Percentiles rank a stretch among this genome's conserved stretches.
These are phyloP conservation scores for Gossypium rotundifolium DNA, from an alignment of 345 rosid genomes.

Conservation along the genomic window DNA sequence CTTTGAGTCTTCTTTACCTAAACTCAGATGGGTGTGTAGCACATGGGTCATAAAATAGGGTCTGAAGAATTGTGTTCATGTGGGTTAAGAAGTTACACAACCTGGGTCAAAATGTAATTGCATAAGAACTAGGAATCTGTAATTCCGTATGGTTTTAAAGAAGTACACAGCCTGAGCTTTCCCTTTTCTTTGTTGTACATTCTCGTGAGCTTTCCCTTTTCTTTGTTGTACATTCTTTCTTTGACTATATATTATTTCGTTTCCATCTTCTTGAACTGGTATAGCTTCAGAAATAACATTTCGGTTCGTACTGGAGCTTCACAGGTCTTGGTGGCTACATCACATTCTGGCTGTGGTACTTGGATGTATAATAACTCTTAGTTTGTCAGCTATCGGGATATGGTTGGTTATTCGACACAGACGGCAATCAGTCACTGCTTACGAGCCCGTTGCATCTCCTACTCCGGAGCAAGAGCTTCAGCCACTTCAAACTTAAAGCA, in stretches of 20 bases:
- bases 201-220: neutral
- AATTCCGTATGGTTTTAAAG: neutral
- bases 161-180: neutral
- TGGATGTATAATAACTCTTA: slow-evolving; percentile 30
- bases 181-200: neutral
- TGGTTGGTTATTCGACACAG: slow-evolving; percentile 50
- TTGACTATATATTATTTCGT: neutral
- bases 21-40: neutral
- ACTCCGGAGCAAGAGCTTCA: slow-evolving; percentile 82
- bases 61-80: neutral
- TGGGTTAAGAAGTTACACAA: neutral
- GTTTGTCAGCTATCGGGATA: slow-evolving; percentile 38
- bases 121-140: neutral
- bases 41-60: neutral
- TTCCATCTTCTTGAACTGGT: neutral
- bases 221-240: neutral
- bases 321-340: slow-evolving; percentile 70
- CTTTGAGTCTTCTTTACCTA: neutral
- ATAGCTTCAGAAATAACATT: neutral
- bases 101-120: neutral
- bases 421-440: slow-evolving; percentile 23
- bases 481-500: slow-evolving; percentile 35
- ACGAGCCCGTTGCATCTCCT: slow-evolving; percentile 54
- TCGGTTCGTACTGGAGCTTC: slow-evolving; percentile 7
- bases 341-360: slow-evolving; percentile 34